Percentiles rank a stretch among this genome's conserved stretches.
Evolutionary conservation across 1,139 yeast species (phyloP).

Genomic region (Hanseniaspora gamundiae): DNA sequence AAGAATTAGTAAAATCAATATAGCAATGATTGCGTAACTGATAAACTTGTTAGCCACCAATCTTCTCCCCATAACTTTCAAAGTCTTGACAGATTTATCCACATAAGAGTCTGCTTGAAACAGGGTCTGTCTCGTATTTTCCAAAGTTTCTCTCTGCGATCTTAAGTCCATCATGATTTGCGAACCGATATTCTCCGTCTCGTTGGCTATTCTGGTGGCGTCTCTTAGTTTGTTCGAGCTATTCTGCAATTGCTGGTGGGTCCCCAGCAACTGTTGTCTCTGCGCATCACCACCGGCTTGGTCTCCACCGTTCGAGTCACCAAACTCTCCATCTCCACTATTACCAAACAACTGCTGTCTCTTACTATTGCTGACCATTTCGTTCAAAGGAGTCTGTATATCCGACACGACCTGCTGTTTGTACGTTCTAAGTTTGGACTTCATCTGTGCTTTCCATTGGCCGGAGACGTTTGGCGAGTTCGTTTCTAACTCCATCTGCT

Average conservation of each 20-base stretch:
- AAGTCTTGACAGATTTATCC: conserved; percentile 76
- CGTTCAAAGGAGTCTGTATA: conserved; percentile 18
- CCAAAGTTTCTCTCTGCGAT: conserved; percentile 86
- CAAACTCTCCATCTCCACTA: conserved; percentile 22
- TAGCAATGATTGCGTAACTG: conserved; percentile 90
- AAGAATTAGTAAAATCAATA: conserved; percentile 68
- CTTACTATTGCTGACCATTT: conserved; percentile 19
- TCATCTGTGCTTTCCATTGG: conserved; percentile 17
- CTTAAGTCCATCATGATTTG: conserved; percentile 80
- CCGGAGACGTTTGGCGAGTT: conserved; percentile 14
- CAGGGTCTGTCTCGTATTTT: conserved; percentile 71
- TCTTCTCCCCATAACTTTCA: conserved; percentile 86
- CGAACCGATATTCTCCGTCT: conserved; percentile 87
- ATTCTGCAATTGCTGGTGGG: conserved; percentile 72
- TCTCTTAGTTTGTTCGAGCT: conserved; percentile 76
- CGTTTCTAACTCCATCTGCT: conserved; percentile 25
- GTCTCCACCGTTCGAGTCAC: conserved; percentile 34
- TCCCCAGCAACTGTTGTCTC: conserved; percentile 67
- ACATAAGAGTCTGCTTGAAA: conserved; percentile 89
- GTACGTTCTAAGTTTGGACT: conserved; percentile 19
- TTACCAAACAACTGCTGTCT: conserved; percentile 15
- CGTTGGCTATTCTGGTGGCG: conserved; percentile 81
- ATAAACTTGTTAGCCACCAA: conserved; percentile 91
- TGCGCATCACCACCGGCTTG: too few species aligned
- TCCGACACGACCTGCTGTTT: conserved; percentile 16